Conservation (phyloP, 306 rosid species). For the cucumber (Cucumis sativus) region DNA sequence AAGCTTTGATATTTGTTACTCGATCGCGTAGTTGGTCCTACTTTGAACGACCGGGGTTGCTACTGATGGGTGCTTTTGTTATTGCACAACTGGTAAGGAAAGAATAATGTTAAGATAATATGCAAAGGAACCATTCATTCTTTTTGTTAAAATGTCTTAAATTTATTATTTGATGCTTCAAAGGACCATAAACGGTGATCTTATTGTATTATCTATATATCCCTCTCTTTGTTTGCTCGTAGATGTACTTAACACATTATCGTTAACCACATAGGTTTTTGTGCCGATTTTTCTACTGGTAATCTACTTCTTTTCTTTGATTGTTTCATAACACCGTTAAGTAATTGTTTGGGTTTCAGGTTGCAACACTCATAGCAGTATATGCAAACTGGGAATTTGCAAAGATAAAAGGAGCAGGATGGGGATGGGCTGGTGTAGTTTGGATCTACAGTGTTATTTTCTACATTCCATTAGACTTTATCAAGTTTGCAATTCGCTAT, state of each 20-base stretch:
- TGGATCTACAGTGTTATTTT: slow-evolving; percentile 88
- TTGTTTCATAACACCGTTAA: background rate
- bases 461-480: slow-evolving; percentile 66
- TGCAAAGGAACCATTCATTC: background rate
- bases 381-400: slow-evolving; percentile 94
- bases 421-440: slow-evolving; percentile 99
- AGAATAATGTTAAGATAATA: background rate
- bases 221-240: too few species aligned
- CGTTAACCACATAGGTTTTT: too few species aligned
- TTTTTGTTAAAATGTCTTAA: too few species aligned
- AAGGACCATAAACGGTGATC: too few species aligned
- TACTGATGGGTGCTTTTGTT: slow-evolving; percentile 42
- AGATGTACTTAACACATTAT: too few species aligned
- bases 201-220: too few species aligned
- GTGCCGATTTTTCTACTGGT: too few species aligned
- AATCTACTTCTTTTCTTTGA: too few species aligned
- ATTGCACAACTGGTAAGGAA: slow-evolving; percentile 82
- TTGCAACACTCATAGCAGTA: slow-evolving; percentile 82
- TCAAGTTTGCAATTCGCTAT: slow-evolving; percentile 81
- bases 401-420: slow-evolving; percentile 64
- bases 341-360: slow-evolving; percentile 26
- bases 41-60: slow-evolving; percentile 70
- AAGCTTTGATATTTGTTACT: slow-evolving; percentile 87
- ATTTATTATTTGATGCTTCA: too few species aligned
- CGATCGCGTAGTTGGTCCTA: slow-evolving; percentile 95